Evolutionary conservation across 1,284 basidiomycete species (phyloP), one percentile per base, ranked within the genome.

Genomic region (Sporisorium sorghi): DNA sequence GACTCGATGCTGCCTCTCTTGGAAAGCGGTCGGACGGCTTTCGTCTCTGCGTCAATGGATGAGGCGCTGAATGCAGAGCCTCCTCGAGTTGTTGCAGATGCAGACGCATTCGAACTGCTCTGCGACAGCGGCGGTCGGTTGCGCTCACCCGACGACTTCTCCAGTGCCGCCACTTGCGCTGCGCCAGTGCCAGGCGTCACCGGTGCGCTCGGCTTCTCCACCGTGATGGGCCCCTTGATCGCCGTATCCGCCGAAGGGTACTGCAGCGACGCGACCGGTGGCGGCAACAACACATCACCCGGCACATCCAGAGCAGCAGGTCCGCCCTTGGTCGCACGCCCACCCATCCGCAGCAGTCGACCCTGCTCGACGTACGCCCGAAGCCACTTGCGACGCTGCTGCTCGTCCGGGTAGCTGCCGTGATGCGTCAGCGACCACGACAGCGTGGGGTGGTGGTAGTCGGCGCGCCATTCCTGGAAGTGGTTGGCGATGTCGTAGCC

Each of bases 361-460:
- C 82, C 82, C 39, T 84, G 82, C 48, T 83, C 78, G 12, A 81
- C 82, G 50, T 84, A 84, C 12, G 82, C 81, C 12, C 74, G 70
- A 8, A 84, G 76, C 82, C 82, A 84, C 33, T 76, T 73, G 33
- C 73, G 69, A 28, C 81, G 73, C 57, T 83, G 75, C 21, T 71
- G 59, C 30, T 60, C 56, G 23, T 70, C 72, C 0, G 82, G 82
- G 58, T 81, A 83, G 24, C 73, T 63, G 43, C 73, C 78, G 46
- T 82, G 77, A 53, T 70, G 68, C 15, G 59, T 68, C 50, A 80
- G 53, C 5, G 74, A 77, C 82, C 82, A 84, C 7, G 75, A 73
- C 4, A 72, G 58, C 3, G 69, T 73, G 2, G 69, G 65, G 26
- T 80, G 73, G 28, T 82, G 68, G 42, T 84, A 84, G 59, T 84